phyloP scores from a whole-genome alignment of 371 early-diverging fungal genomes.

The Phascolomyces articulosus region DNA sequence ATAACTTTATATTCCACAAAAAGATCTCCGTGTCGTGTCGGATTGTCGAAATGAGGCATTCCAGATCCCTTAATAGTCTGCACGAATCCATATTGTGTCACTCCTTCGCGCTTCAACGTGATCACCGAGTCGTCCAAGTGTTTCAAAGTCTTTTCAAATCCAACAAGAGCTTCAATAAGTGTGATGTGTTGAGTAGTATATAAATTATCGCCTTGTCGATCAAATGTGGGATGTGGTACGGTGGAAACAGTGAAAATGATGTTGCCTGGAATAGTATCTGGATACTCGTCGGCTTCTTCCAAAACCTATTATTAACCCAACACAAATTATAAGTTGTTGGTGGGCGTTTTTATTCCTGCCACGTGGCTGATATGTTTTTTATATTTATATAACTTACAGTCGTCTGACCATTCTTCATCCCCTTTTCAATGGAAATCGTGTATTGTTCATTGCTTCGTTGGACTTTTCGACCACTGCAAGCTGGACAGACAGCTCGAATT shows the following conservation, averaged over 20 bases:
- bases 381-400: slow-evolving; percentile 52
- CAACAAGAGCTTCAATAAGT: slow-evolving; percentile 85
- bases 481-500: slow-evolving; percentile 76
- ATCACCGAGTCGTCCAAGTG: slow-evolving; percentile 85
- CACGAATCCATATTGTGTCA: slow-evolving; percentile 74
- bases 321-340: no score
- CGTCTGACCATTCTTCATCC: slow-evolving; percentile 82
- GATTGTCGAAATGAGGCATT: slow-evolving; percentile 71
- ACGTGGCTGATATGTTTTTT: background rate
- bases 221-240: slow-evolving; percentile 80
- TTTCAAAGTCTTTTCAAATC: slow-evolving; percentile 79
- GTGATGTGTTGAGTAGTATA: slow-evolving; percentile 83
- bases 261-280: slow-evolving; percentile 89
- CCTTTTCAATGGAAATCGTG: slow-evolving; percentile 82
- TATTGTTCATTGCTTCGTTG: slow-evolving; percentile 82
- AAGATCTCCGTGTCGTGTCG: slow-evolving; percentile 79
- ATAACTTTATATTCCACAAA: slow-evolving; percentile 87
- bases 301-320: slow-evolving; percentile 44
- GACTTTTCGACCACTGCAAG: slow-evolving; percentile 87
- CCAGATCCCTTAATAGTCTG: slow-evolving; percentile 86
- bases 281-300: slow-evolving; percentile 90
- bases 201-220: slow-evolving; percentile 83
- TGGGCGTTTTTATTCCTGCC: no score
- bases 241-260: slow-evolving; percentile 84
- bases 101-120: slow-evolving; percentile 60